Percentiles rank a stretch among this genome's conserved stretches.
These are phyloP conservation scores for Alternaria arbusti DNA, from an alignment of 2,329 filamentous ascomycete genomes.

Conservation along the genomic window DNA sequence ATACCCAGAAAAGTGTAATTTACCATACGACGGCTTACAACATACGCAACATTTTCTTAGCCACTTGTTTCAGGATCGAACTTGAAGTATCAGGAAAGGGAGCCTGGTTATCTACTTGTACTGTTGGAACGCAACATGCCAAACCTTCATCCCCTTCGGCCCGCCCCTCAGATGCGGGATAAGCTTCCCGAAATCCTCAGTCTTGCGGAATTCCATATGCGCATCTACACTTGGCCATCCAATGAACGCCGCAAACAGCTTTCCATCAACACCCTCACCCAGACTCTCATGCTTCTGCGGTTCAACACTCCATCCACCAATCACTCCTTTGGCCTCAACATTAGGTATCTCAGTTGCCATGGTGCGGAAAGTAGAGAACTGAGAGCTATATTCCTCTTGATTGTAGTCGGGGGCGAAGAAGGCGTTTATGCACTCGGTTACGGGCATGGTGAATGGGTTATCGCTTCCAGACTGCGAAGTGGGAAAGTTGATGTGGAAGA, in stretches of 20 bases:
- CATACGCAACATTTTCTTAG: background rate
- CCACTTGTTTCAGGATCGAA: background rate
- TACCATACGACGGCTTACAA: background rate
- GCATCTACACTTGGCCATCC: conserved; percentile 61
- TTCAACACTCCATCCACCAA: conserved; percentile 48
- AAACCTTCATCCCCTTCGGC: conserved; percentile 52
- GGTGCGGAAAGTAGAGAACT: conserved; percentile 49
- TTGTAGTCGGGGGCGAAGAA: conserved; percentile 50
- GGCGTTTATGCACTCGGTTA: conserved; percentile 58
- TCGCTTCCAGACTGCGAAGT: conserved; percentile 15
- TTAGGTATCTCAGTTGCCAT: conserved; percentile 40
- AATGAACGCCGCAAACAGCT: conserved; percentile 52
- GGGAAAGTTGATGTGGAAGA: conserved; percentile 48
- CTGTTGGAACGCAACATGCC: conserved; percentile 35
- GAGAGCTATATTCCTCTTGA: conserved; percentile 29
- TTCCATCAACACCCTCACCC: conserved; percentile 36
- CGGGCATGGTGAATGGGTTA: conserved; percentile 49
- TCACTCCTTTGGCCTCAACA: conserved; percentile 26
- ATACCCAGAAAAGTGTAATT: background rate
- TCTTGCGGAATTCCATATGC: conserved; percentile 56
- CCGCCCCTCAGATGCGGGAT: conserved; percentile 53
- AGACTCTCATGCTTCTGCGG: conserved; percentile 23
- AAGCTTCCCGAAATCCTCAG: conserved; percentile 52
- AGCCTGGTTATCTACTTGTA: background rate
- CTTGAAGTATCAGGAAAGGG: background rate